These are phyloP conservation scores for Ogataea methanolica DNA, from an alignment of 805 yeast species.

Conservation along the genomic window DNA sequence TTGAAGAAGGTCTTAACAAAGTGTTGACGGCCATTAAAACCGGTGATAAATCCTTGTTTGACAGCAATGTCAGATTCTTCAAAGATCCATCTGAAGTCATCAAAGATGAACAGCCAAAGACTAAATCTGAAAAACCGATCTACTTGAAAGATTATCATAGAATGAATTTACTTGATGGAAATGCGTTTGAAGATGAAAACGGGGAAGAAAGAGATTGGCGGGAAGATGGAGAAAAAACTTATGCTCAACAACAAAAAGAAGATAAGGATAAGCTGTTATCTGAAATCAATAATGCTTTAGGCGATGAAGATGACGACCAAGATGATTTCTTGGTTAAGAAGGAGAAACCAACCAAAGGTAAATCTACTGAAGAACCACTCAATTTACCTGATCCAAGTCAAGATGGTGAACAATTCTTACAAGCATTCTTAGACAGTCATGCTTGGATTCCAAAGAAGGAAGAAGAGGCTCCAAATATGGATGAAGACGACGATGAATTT, in stretches of 20 bases:
- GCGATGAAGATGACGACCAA: conserved; percentile 41
- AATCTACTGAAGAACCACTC: conserved; percentile 17
- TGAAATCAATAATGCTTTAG: conserved; percentile 71
- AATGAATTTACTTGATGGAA: conserved; percentile 69
- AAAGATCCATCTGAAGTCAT: conserved; percentile 33
- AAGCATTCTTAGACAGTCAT: conserved; percentile 65
- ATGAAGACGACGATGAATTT: conserved; percentile 78
- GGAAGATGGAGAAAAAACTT: conserved; percentile 56
- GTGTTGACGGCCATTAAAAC: conserved; percentile 67
- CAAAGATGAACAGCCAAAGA: conserved; percentile 16
- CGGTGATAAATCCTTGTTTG: conserved; percentile 61
- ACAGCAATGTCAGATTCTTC: conserved; percentile 70
- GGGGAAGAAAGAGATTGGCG: conserved; percentile 43
- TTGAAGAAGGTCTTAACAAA: conserved; percentile 71
- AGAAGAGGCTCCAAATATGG: conserved; percentile 38
- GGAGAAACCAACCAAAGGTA: conserved; percentile 38
- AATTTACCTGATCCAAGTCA: conserved; percentile 61
- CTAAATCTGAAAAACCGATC: conserved; percentile 61
- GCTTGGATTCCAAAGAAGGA: conserved; percentile 88
- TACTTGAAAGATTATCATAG: conserved; percentile 92
- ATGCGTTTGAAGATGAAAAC: conserved; percentile 49
- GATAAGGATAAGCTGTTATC: conserved; percentile 68
- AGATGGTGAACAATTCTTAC: conserved; percentile 66
- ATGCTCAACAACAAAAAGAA: conserved; percentile 67
- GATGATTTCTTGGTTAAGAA: conserved; percentile 51